Evolutionary conservation across 805 yeast species (phyloP), one percentile per base, ranked within the genome.

Genomic region (Metschnikowia borealis): DNA sequence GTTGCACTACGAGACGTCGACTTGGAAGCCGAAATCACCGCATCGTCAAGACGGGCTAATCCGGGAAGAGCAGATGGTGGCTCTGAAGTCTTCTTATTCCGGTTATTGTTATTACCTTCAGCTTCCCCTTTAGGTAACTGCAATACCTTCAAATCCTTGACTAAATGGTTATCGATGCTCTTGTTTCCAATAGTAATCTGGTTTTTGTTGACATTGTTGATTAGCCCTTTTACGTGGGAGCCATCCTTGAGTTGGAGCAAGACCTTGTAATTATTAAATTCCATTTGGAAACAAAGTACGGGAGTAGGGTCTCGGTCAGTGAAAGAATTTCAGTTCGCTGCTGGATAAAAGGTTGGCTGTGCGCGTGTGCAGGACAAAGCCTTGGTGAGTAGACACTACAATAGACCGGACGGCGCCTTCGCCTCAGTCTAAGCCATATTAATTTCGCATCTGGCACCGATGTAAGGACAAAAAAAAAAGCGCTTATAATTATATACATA

Each of bases 111-210:
- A 40, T 57, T 63, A 41, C 56, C 60, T 23, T 55, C 56, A 17
- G 50, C 44, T 38, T 58, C 51, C 29, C 63, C 68, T 13, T 67
- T 61, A 6, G 87, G 85, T n/a, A 83, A 62, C 43, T 74, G 82
- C 6, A 78, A 54, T 7, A 84, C 87, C 52, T 76, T 78, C 63
- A 84, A 67, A 59, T 83, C 87, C 4, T 70, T 63, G 41, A 84
- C 80, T 13, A 67, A 67, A 11, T 57, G 43, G 34, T 80, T 79
- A 48, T 45, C 50, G 44, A 54, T 65, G 29, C 53, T 49, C 14
- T 57, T 67, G 49, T 61, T 60, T 6, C 57, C 62, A 31, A 73
- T 54, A 3, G 64, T 49, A 46, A 72, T 69, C 35, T 47, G 59
- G 23, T 54, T 47, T 10, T 58, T 52, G 49, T 70, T 70, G 17